Base-by-base conservation (phyloP, 495 filamentous ascomycete genomes). In the Copromyces sp. region DNA sequence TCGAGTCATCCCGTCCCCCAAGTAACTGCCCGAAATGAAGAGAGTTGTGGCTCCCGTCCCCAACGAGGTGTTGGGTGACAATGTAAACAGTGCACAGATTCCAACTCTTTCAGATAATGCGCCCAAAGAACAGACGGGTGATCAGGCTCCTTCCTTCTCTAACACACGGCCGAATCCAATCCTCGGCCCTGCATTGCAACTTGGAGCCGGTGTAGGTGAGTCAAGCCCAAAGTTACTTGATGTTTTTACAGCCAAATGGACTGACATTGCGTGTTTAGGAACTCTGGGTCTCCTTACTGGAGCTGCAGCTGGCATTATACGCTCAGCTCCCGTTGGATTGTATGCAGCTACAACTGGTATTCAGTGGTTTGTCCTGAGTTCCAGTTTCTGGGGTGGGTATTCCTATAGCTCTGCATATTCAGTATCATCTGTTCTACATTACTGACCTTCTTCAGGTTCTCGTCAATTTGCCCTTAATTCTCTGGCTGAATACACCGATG, bases 281-380 rank as follows among this genome's bases (percentile, higher is more conserved):
- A 82, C 84, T 69, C 83, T 87, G 44, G 95, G 95, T n/a, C 75
- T 94, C 37, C 75, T 94, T 37, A 81, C 90, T 71, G 94, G 94
- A 71, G 90, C 90, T 69, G 85, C 88, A 53, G 80, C 83, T 40
- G 93, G 91, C 37, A 90, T 93, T 39, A 75, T 94, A 39, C 85
- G 89, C 76, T 91, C 89, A 35, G 87, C 83, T 5, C 82, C 84
- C 20, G 89, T 91, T 45, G 85, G 87, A 9, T 80, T 97, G 6
- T 95, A 94, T 82, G 89, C 93, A 6, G 65, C 90, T 42, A 87
- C 89, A 70, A 88, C 90, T 39, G 91, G 92, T 42, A 83, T 92
- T 47, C 94, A 97, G 82, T 97, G 91, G 87, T 92, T 91, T 82
- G 82, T 85, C 45, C 87, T 96, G 61, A 93, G 93, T 39, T 87